phyloP scores from a whole-genome alignment of 768 basidiomycete species.

The Boletus subparvulus region DNA sequence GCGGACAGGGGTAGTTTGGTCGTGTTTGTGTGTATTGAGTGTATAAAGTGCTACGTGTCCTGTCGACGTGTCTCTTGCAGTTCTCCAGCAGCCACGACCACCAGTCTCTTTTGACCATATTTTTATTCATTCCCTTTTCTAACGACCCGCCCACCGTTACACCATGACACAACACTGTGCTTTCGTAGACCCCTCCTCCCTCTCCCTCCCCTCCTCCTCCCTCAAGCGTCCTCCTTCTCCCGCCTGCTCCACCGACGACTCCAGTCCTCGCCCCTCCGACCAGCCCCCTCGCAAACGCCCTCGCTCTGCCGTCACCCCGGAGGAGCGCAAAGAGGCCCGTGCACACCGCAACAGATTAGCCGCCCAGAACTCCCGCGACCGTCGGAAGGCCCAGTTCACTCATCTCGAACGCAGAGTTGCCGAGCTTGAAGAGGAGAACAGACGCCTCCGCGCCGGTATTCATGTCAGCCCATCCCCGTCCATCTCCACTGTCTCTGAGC shows the following conservation, averaged over 20 bases:
- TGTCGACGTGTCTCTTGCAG: constrained; percentile 24
- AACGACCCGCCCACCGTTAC: neutral
- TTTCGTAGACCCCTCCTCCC: constrained; percentile 40
- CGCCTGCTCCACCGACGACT: constrained; percentile 16
- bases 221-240: constrained; percentile 32
- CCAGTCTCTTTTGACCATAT: constrained; percentile 18
- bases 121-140: constrained; percentile 17
- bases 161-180: constrained; percentile 27
- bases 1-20: constrained; percentile 3
- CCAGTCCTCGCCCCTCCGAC: constrained; percentile 14
- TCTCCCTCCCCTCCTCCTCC: constrained; percentile 39
- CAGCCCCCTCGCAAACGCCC: constrained; percentile 73
- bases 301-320: constrained; percentile 59
- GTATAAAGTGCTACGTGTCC: constrained; percentile 35
- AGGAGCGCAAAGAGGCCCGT: constrained; percentile 84
- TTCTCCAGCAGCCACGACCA: constrained; percentile 24
- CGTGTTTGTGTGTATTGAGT: constrained; percentile 23
- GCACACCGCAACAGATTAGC: constrained; percentile 92
- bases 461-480: constrained; percentile 27
- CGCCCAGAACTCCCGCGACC: constrained; percentile 89
- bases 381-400: constrained; percentile 79
- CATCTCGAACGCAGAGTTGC: constrained; percentile 65
- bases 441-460: constrained; percentile 60
- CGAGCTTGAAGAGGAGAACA: constrained; percentile 84
- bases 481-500: constrained; percentile 10